These are phyloP conservation scores for Pelargonium myrrhifolium DNA, from an alignment of 441 rosid species.

Conservation along the genomic window DNA sequence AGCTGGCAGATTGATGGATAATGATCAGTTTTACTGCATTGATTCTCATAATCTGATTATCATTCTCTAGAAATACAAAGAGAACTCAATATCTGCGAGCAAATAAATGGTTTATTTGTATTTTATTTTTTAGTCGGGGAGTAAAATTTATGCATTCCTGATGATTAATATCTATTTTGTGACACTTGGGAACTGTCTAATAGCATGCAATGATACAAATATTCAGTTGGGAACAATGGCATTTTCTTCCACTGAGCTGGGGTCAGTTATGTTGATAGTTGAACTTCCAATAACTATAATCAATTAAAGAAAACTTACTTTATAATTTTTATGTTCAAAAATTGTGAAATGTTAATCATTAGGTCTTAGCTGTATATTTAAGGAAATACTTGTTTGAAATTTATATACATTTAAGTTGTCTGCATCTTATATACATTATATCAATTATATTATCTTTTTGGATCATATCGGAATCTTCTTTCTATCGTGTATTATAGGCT, in stretches of 20 bases:
- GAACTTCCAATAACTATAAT: no score
- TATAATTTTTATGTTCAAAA: no score
- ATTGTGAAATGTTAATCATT: no score
- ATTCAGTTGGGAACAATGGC: background rate
- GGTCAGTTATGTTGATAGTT: no score
- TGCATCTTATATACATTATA: background rate
- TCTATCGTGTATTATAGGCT: constrained; percentile 56
- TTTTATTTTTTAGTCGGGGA: no score
- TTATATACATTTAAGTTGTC: background rate
- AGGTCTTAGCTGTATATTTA: no score
- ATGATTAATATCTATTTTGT: no score
- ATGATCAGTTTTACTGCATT: background rate
- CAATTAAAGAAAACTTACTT: no score
- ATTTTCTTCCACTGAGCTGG: no score
- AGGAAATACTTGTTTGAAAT: no score
- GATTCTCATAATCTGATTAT: background rate
- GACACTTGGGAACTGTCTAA: background rate
- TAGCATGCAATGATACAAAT: background rate
- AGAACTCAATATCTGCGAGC: background rate
- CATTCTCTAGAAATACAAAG: background rate
- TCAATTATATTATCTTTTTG: background rate
- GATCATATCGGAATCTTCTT: constrained; percentile 7
- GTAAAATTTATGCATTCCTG: no score
- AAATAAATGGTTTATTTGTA: background rate
- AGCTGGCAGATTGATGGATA: background rate